Conservation (phyloP, 2,329 filamentous ascomycete genomes). For the Xylaria arbuscula region DNA sequence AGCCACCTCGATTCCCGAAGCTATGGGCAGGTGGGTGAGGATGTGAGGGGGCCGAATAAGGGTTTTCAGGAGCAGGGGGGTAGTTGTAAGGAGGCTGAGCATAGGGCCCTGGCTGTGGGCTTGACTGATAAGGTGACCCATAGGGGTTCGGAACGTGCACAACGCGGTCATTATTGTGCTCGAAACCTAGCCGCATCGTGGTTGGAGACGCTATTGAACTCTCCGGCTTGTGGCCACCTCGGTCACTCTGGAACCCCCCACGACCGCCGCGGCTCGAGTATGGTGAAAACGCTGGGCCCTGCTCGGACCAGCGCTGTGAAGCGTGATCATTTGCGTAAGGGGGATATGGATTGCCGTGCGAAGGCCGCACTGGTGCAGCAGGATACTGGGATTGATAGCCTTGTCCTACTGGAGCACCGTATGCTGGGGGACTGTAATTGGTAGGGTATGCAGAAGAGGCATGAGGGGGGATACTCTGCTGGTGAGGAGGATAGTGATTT, state of each 20-base stretch:
- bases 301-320: slow-evolving; percentile 57
- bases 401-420: slow-evolving; percentile 53
- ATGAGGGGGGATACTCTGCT: slow-evolving; percentile 54
- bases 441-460: slow-evolving; percentile 56
- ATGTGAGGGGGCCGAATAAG: slow-evolving; percentile 50
- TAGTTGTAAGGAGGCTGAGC: slow-evolving; percentile 53
- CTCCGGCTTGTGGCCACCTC: slow-evolving; percentile 53
- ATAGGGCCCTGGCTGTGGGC: slow-evolving; percentile 52
- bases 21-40: slow-evolving; percentile 48
- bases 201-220: slow-evolving; percentile 47
- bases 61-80: slow-evolving; percentile 54
- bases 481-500: slow-evolving; percentile 42
- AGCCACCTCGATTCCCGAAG: slow-evolving; percentile 31
- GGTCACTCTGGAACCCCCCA: slow-evolving; percentile 59
- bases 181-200: slow-evolving; percentile 50
- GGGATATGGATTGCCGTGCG: slow-evolving; percentile 57
- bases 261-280: slow-evolving; percentile 54
- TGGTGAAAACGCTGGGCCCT: slow-evolving; percentile 47
- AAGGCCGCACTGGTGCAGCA: slow-evolving; percentile 41
- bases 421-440: slow-evolving; percentile 57
- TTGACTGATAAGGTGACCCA: slow-evolving; percentile 55
- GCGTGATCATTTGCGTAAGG: slow-evolving; percentile 54
- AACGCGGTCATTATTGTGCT: slow-evolving; percentile 44
- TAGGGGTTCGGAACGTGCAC: slow-evolving; percentile 53
- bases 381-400: slow-evolving; percentile 57